phyloP scores from a whole-genome alignment of 2,329 filamentous ascomycete genomes.

The Fusarium praegraminearum region DNA sequence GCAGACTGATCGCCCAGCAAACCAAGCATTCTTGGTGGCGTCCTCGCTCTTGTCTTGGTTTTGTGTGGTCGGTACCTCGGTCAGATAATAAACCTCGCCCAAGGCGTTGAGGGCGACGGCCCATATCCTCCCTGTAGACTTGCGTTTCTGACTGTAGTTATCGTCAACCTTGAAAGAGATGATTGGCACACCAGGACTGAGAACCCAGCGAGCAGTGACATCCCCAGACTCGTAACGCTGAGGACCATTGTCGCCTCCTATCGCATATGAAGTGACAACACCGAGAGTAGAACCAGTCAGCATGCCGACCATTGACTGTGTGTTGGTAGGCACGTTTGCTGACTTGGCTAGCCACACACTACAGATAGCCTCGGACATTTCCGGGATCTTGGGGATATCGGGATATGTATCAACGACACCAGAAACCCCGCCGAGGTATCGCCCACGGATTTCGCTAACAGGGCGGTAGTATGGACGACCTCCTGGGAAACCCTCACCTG shows the following conservation, averaged over 20 bases:
- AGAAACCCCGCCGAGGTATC: slow-evolving; percentile 74
- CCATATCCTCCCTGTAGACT: slow-evolving; percentile 80
- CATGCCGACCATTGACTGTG: slow-evolving; percentile 83
- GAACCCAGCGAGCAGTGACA: slow-evolving; percentile 87
- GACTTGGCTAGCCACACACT: slow-evolving; percentile 94
- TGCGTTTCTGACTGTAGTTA: slow-evolving; percentile 78
- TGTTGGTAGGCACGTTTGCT: slow-evolving; percentile 74
- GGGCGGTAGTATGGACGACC: slow-evolving; percentile 84
- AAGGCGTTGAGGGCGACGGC: slow-evolving; percentile 94
- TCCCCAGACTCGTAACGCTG: slow-evolving; percentile 77
- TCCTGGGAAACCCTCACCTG: slow-evolving; percentile 87
- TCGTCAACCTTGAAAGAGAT: slow-evolving; percentile 87
- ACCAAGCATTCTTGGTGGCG: slow-evolving; percentile 78
- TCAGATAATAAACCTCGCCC: slow-evolving; percentile 90
- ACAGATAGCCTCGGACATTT: slow-evolving; percentile 77
- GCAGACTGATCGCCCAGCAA: slow-evolving; percentile 78
- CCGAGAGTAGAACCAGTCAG: slow-evolving; percentile 86
- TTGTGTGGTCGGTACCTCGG: slow-evolving; percentile 71
- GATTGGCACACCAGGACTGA: slow-evolving; percentile 94
- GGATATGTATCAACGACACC: slow-evolving; percentile 71
- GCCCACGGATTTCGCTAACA: slow-evolving; percentile 78
- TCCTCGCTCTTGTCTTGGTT: slow-evolving; percentile 65
- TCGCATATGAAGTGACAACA: slow-evolving; percentile 82
- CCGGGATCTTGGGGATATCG: slow-evolving; percentile 82
- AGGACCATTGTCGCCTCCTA: slow-evolving; percentile 70